Base-by-base conservation (phyloP, 2,329 filamentous ascomycete species). In the Colletotrichum sansevieriae region DNA sequence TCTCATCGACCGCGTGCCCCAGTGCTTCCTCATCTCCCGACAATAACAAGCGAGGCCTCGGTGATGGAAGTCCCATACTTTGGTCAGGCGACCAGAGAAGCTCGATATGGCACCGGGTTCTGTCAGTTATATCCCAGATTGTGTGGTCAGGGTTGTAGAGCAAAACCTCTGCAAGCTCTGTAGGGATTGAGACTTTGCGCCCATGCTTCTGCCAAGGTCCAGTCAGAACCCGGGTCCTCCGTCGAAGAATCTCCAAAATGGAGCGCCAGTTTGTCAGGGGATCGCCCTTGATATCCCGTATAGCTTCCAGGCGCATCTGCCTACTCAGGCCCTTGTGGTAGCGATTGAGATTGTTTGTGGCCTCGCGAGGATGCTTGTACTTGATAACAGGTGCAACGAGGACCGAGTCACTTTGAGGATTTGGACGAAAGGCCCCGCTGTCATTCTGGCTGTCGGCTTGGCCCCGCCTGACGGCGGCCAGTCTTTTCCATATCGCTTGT, bases 231-330 rank as follows among this genome's bases (percentile, higher is more conserved):
- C 76, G 75, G 13, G 82, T 84, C 71, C 74, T 77, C 13, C 73
- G 72, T 69, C 76, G 77, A 67, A 87, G 76, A 4, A 78, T 70
- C 9, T 74, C 68, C 46, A 86, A 77, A 11, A 80, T 79, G 6
- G 74, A 70, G 13, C 76, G 78, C 83, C 83, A 86, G 66, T 81
- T 75, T 1, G 78, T 75, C 41, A 77, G 72, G 15, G 71, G 73
- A 41, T 71, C 73, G 1, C 71, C 64, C 61, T 78, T 76, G 12
- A 74, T 72, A 20, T 73, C 70, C 65, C 77, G 78, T 22, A 81
- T 75, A 18, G 74, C 73, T 46, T 81, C 77, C 47, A 81, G 74
- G 4, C 78, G 78, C 3, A 76, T 68, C 70, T 84, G 83, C 7
- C 77, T 76, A n/a, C 72, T 73, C 15, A 79, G 71, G n/a, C 72